Evolutionary conservation across 192 early-diverging fungal species (phyloP), one percentile per base, ranked within the genome.

Genomic region (Entomortierella beljakovae): DNA sequence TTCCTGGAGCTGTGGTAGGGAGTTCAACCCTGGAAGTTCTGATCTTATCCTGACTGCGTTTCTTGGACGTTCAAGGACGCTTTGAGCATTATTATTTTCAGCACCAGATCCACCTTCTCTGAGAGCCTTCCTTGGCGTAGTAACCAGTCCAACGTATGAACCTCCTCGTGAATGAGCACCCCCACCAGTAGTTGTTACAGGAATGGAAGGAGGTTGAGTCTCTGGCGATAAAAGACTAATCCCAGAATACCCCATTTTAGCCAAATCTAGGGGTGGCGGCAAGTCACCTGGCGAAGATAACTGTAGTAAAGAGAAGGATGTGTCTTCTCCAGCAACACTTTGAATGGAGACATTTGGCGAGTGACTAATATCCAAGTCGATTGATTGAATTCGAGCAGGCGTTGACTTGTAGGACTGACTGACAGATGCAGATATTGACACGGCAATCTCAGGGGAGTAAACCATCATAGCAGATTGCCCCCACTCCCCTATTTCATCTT

Each of bases 241-340:
- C 3, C 18, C 49, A 26, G 26, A 55, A 10, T 59, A 64, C 1
- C 67, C 68, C 2, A 79, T 37, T 23, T 69, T 64, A 4, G 43
- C 48, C 26, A 70, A 70, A 55, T 79, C 75, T 50, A 79, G 31
- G 2, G 61, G 75, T 23, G 75, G 67, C 33, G 75, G 75, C 38
- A 79, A 42, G 16, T 49, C 42, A 0, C 48, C 29, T 26, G 69
- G 38, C n/a, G 60, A 56, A 38, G 61, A 72, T 48, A 43, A 9
- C 22, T 54, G 28, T 25, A 51, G 51, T 32, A 55, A 16, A 2
- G 59, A 53, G 33, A 13, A 22, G 2, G 55, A 28, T 2, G 64
- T 32, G 8, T 55, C 37, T 22, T 65, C 51, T 53, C 34, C 18
- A 34, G 16, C 20, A 20, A 57, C 34, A 25, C 28, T 56, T 8